Percentiles rank a stretch among this genome's conserved stretches.
phyloP scores from a whole-genome alignment of 1,139 yeast species.

The Hyphopichia fennica region DNA sequence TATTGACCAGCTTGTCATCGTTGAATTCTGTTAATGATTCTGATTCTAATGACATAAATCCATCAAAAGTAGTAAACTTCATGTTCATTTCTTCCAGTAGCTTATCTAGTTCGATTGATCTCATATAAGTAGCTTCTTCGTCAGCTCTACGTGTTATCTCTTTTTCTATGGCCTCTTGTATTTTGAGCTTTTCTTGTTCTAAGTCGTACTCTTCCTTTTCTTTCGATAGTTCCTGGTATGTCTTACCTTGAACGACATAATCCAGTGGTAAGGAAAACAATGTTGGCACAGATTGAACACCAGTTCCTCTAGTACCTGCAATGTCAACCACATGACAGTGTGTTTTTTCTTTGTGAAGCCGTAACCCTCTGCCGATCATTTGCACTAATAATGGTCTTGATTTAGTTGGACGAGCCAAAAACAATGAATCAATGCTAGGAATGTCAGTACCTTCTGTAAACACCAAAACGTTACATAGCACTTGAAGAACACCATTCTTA shows the following conservation, averaged over 20 bases:
- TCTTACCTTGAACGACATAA: slow-evolving; percentile 28
- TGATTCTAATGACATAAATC: slow-evolving; percentile 26
- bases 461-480: slow-evolving; percentile 83
- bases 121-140: slow-evolving; percentile 13
- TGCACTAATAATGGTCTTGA: slow-evolving; percentile 74
- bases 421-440: slow-evolving; percentile 81
- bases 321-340: slow-evolving; percentile 78
- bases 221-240: slow-evolving; percentile 23
- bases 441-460: slow-evolving; percentile 96
- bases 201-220: slow-evolving; percentile 20
- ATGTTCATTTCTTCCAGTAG: slow-evolving; percentile 14
- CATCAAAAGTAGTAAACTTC: slow-evolving; percentile 30
- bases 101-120: slow-evolving; percentile 14
- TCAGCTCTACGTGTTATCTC: slow-evolving; percentile 17
- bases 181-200: slow-evolving; percentile 11
- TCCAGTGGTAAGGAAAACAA: slow-evolving; percentile 46
- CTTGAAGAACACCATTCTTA: slow-evolving; percentile 61
- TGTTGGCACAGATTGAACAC: slow-evolving; percentile 63
- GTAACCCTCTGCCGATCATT: slow-evolving; percentile 89
- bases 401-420: slow-evolving; percentile 79
- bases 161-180: slow-evolving; percentile 14
- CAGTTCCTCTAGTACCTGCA: slow-evolving; percentile 60
- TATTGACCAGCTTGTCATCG: slow-evolving; percentile 11
- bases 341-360: slow-evolving; percentile 60
- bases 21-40: slow-evolving; percentile 12